Base-by-base conservation (phyloP, 2,329 filamentous ascomycete genomes). In the Colletotrichum sp. region DNA sequence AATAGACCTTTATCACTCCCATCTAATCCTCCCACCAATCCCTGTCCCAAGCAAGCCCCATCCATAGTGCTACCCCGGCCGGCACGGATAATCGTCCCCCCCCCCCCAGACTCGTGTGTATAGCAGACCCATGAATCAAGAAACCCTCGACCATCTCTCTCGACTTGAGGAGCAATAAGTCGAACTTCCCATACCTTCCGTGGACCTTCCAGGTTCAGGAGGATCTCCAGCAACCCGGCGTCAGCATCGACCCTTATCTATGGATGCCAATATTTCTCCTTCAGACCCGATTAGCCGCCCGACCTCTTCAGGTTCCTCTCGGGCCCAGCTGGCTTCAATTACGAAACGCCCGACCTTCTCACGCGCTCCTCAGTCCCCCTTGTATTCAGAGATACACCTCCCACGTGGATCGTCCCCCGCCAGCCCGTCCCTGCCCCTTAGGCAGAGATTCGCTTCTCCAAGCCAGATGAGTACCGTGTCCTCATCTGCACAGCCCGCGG, bases 281-380 rank as follows among this genome's bases (percentile, higher is more conserved):
- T 38, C 36, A 38, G 36, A 18, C 36, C 16, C 36, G 16, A 18
- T 10, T 18, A 43, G 36, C 36, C 16, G 16, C 38, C 38, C 38
- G 18, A 10, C 18, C 38, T n/a, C 38, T 43, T 43, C 18, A 43
- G 38, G 38, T 5, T 43, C 8, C 38, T 2, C 38, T 43, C 38
- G 4, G 38, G 8, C 8, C 7, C 16, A 18, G 16, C 18, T 43
- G 38, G 38, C 38, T 43, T 10, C 16, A 10, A n/a, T 43, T 10
- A n/a, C 18, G 34, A 16, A 36, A 14, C 34, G 14, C 36, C 38
- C 38, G 8, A n/a, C 18, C 38, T 43, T 9, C 3, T 48, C 38
- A 43, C 3, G 38, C 38, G 0, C 38, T 0, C 1, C 18, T n/a
- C 38, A n/a, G 18, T 2, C 38, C 38, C 3, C 5, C 0, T 5